Percentiles rank a stretch among this genome's conserved stretches.
Conservation (phyloP, 2,329 filamentous ascomycete genomes). For the Exserohilum turcica region DNA sequence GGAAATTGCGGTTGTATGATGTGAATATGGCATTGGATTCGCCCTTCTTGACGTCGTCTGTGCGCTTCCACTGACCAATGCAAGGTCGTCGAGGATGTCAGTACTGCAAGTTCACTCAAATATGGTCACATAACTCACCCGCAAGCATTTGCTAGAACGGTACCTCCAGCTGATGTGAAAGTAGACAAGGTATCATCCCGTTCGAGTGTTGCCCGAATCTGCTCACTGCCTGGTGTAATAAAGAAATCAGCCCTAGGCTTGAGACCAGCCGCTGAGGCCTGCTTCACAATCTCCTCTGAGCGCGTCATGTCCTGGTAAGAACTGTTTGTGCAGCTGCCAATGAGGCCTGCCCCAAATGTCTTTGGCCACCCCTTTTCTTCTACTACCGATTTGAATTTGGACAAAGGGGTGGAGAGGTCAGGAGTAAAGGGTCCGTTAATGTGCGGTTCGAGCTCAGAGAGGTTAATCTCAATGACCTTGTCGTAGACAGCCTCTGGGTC, state of each 20-base stretch:
- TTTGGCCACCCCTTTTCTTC: slow-evolving; percentile 87
- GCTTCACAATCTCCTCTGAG: slow-evolving; percentile 88
- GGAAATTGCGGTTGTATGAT: slow-evolving; percentile 98
- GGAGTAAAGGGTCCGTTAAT: slow-evolving; percentile 98
- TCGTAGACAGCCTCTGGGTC: slow-evolving; percentile 88
- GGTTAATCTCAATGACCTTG: slow-evolving; percentile 85
- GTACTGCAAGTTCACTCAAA: slow-evolving; percentile 1
- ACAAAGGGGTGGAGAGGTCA: slow-evolving; percentile 90
- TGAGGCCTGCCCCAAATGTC: slow-evolving; percentile 88
- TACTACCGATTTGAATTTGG: slow-evolving; percentile 84
- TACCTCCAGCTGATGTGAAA: slow-evolving; percentile 83
- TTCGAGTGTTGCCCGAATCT: slow-evolving; percentile 92
- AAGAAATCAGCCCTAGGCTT: slow-evolving; percentile 91
- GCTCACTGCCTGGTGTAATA: slow-evolving; percentile 94
- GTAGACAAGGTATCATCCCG: slow-evolving; percentile 85
- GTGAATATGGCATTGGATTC: slow-evolving; percentile 92
- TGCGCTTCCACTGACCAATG: slow-evolving; percentile 90
- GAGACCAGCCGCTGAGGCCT: slow-evolving; percentile 85
- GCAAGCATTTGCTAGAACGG: slow-evolving; percentile 92
- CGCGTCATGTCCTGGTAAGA: slow-evolving; percentile 99
- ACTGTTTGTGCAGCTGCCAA: slow-evolving; percentile 98
- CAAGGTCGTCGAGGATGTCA: slow-evolving; percentile 64
- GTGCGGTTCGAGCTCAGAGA: slow-evolving; percentile 88
- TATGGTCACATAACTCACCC: slow-evolving; percentile 45
- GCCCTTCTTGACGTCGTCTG: slow-evolving; percentile 82